A percentile compares a stretch with the other conserved stretches of the same genome.
These are phyloP conservation scores for Sedum album DNA, from an alignment of 164 flowering plant genomes.

Conservation along the genomic window DNA sequence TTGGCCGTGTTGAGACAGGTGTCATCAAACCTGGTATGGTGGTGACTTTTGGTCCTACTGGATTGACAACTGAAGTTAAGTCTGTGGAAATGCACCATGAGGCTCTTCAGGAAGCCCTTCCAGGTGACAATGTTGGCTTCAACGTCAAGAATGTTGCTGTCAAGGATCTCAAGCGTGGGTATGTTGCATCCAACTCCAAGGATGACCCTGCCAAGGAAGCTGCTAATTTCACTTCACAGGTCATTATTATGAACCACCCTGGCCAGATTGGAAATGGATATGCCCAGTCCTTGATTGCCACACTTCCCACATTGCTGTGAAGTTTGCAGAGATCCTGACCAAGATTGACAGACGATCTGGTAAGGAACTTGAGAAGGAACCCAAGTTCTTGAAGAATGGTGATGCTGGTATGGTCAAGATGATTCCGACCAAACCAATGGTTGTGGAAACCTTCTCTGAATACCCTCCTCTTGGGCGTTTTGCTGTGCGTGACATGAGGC, in stretches of 20 bases:
- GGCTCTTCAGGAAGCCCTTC: conserved; percentile 8
- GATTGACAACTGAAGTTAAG: conserved; percentile 6
- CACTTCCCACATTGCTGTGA: conserved; percentile 3
- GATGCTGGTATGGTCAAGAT: conserved; percentile 8
- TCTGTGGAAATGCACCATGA: conserved; percentile 5
- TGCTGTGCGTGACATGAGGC: conserved; percentile 8
- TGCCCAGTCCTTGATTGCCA: conserved; percentile 4
- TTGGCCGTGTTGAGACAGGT: conserved; percentile 1
- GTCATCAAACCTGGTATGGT: neutral
- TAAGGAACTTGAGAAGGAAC: conserved; percentile 5
- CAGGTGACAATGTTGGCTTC: conserved; percentile 6
- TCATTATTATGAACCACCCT: conserved; percentile 6
- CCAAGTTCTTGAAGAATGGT: conserved; percentile 5
- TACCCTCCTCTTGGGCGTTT: conserved; percentile 5
- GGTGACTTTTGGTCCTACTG: neutral
- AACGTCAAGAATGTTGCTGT: conserved; percentile 5
- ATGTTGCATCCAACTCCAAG: conserved; percentile 6
- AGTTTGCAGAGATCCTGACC: conserved; percentile 4
- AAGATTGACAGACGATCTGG: conserved; percentile 7
- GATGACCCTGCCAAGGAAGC: conserved; percentile 5
- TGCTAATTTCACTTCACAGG: conserved; percentile 5
- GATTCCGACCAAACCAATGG: conserved; percentile 5
- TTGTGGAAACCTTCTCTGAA: conserved; percentile 4
- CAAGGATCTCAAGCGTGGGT: conserved; percentile 5
- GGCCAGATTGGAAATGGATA: conserved; percentile 8